These are phyloP conservation scores for Trichoderma aggressivum DNA, from an alignment of 2,329 filamentous ascomycete genomes.

Conservation along the genomic window DNA sequence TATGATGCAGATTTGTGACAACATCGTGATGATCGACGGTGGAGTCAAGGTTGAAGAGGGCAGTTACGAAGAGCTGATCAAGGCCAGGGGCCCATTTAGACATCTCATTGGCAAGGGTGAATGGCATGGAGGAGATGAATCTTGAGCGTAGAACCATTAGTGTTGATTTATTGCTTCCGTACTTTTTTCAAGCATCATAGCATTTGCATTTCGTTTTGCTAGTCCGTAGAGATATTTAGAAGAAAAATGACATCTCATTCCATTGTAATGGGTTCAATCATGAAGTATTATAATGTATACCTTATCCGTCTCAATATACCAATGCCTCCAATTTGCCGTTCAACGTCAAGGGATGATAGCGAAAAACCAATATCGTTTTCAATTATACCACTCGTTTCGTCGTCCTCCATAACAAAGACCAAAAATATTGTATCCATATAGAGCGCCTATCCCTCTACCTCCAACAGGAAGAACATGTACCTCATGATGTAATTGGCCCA, in stretches of 20 bases:
- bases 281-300: neutral
- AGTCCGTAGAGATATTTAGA: neutral
- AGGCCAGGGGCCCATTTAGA: slow-evolving; percentile 43
- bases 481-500: neutral
- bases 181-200: neutral
- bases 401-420: neutral
- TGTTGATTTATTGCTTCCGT: neutral
- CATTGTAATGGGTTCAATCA: neutral
- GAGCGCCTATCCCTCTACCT: neutral
- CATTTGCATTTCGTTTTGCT: neutral
- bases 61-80: slow-evolving; percentile 57
- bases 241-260: neutral
- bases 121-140: slow-evolving; percentile 17
- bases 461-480: neutral
- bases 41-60: slow-evolving; percentile 66
- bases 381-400: neutral
- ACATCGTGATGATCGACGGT: slow-evolving; percentile 69
- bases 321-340: neutral
- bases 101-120: slow-evolving; percentile 41
- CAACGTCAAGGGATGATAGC: neutral
- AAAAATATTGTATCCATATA: neutral
- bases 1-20: slow-evolving; percentile 81
- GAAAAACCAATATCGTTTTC: neutral
- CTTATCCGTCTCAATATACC: neutral
- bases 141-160: neutral